Percentiles rank a stretch among this genome's conserved stretches.
phyloP scores from a whole-genome alignment of 2,329 filamentous ascomycete species.

The Penicillium sp. region DNA sequence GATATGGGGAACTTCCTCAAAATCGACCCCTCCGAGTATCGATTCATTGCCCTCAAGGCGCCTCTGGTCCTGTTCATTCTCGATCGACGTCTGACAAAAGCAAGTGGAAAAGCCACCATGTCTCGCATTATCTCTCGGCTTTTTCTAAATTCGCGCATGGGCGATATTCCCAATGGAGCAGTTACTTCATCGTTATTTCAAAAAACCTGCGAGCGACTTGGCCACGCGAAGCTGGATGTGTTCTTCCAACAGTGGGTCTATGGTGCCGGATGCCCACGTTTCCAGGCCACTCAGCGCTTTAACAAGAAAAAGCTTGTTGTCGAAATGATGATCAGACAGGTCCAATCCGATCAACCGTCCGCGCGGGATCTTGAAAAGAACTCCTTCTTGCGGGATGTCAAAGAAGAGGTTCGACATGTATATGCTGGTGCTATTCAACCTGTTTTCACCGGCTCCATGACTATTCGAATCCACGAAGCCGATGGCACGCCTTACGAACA shows the following conservation, averaged over 20 bases:
- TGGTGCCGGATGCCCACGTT: slow-evolving; percentile 82
- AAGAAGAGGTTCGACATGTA: slow-evolving; percentile 71
- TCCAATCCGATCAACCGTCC: slow-evolving; percentile 58
- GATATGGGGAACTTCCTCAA: slow-evolving; percentile 74
- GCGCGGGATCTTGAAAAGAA: slow-evolving; percentile 63
- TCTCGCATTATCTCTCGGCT: slow-evolving; percentile 81
- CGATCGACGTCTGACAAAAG: slow-evolving; percentile 85
- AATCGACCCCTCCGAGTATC: slow-evolving; percentile 77
- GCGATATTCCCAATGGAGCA: slow-evolving; percentile 66
- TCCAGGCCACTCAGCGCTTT: slow-evolving; percentile 82
- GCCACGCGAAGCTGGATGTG: slow-evolving; percentile 78
- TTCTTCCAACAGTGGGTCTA: slow-evolving; percentile 95
- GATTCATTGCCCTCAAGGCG: slow-evolving; percentile 89
- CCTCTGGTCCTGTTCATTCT: slow-evolving; percentile 89
- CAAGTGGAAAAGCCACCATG: slow-evolving; percentile 78
- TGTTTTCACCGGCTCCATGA: slow-evolving; percentile 95
- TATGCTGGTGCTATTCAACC: slow-evolving; percentile 67
- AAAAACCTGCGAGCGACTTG: slow-evolving; percentile 80
- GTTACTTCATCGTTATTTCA: slow-evolving; percentile 76
- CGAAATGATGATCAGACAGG: slow-evolving; percentile 83
- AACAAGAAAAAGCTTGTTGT: slow-evolving; percentile 97
- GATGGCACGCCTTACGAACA: slow-evolving; percentile 98
- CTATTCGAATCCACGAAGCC: slow-evolving; percentile 94
- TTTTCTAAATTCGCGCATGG: slow-evolving; percentile 80
- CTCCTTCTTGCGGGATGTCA: slow-evolving; percentile 79